Conservation (phyloP, 164 flowering plant species). For the Annona cherimola region DNA sequence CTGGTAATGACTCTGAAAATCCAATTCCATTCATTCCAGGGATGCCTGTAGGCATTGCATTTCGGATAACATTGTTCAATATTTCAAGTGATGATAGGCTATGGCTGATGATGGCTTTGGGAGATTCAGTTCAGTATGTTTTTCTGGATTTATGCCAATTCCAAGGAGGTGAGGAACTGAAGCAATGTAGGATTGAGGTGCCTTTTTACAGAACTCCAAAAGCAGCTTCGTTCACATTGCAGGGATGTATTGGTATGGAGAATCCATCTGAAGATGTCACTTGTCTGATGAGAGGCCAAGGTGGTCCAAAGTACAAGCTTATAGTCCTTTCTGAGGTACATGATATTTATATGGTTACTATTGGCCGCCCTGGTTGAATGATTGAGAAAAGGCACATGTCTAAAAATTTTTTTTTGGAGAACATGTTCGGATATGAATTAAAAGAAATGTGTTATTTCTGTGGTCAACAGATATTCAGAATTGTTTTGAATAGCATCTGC, state of each 20-base stretch:
- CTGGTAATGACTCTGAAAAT: constrained; percentile 46
- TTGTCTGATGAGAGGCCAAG: constrained; percentile 11
- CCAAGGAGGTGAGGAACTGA: constrained; percentile 26
- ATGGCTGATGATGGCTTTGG: constrained; percentile 51
- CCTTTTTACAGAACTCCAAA: constrained; percentile 61
- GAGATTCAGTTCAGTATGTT: constrained; percentile 35
- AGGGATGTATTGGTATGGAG: constrained; percentile 51
- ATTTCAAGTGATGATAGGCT: constrained; percentile 33
- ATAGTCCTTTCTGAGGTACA: constrained; percentile 45
- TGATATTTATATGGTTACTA: constrained; percentile 36
- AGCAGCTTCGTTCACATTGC: constrained; percentile 39
- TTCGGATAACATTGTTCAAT: constrained; percentile 50
- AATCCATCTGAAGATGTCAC: constrained; percentile 33
- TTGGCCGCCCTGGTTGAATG: neutral
- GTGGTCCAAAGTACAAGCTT: constrained; percentile 56
- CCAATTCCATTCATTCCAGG: constrained; percentile 64
- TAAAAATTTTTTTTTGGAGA: neutral
- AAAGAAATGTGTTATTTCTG: neutral
- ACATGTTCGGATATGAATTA: neutral
- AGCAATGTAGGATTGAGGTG: constrained; percentile 33
- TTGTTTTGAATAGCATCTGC: neutral
- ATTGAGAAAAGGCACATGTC: neutral
- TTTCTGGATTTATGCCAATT: constrained; percentile 39
- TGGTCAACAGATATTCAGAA: neutral
- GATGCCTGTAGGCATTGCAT: constrained; percentile 60